A percentile compares a stretch with the other conserved stretches of the same genome.
phyloP scores from a whole-genome alignment of 1,284 basidiomycete species.

The Austropuccinia psidii region DNA sequence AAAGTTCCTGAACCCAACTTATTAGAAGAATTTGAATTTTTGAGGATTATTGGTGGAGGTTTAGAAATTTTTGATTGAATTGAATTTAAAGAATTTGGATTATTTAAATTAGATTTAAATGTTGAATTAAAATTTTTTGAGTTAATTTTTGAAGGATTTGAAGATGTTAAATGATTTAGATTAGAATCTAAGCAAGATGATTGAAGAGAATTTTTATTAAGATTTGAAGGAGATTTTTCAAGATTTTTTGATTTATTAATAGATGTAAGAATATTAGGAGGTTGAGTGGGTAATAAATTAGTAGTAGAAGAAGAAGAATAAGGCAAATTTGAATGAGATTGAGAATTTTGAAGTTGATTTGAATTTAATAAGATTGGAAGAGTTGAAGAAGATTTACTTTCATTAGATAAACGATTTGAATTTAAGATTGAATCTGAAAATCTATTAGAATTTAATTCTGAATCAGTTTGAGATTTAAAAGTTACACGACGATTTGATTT shows the following conservation, averaged over 20 bases:
- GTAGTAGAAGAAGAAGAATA: slow-evolving; percentile 28
- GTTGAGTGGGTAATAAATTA: slow-evolving; percentile 14
- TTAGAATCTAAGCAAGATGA: neutral
- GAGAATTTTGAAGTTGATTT: neutral
- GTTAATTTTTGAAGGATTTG: slow-evolving; percentile 8
- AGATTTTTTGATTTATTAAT: slow-evolving; percentile 8
- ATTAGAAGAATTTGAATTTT: neutral
- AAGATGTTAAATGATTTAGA: slow-evolving; percentile 3
- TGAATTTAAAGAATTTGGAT: neutral
- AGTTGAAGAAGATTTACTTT: slow-evolving; percentile 26
- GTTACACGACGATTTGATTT: slow-evolving; percentile 30
- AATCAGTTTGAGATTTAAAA: too few species aligned
- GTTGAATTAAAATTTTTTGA: slow-evolving; percentile 1
- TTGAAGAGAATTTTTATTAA: neutral
- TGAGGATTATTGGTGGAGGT: slow-evolving; percentile 1
- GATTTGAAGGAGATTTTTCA: neutral
- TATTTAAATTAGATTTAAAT: neutral
- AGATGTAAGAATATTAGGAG: neutral
- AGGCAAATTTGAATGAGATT: slow-evolving; percentile 15
- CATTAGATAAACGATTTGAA: slow-evolving; percentile 17
- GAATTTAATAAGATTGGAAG: slow-evolving; percentile 14
- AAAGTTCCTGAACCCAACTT: slow-evolving; percentile 17
- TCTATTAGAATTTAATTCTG: too few species aligned
- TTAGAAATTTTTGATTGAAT: neutral
- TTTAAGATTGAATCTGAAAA: slow-evolving; percentile 1